Base-by-base conservation (phyloP, 2,329 filamentous ascomycete species). In the Penicillium concentricum region DNA sequence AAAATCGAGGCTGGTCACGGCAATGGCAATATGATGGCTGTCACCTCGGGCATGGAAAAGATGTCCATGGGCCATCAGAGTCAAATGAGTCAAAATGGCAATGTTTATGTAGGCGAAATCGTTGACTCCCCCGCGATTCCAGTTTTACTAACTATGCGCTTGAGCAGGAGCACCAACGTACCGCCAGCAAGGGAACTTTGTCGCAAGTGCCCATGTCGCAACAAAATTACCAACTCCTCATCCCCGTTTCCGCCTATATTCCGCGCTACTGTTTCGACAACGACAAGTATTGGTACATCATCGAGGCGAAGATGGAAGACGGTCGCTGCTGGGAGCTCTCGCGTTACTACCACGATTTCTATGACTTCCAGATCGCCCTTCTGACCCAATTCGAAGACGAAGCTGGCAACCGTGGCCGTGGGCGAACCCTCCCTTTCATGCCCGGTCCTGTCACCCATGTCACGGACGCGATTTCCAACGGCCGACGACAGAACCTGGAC, bases 261-360 rank as follows among this genome's bases (percentile, higher is more conserved):
- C 92, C 93, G 16, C 84, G 91, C 60, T 97, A 96, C 77, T 96
- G 91, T 74, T 97, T 95, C 69, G 91, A 92, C 58, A 93, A 97
- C 71, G 92, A 97, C 66, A 97, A 97, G 74, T 97, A 97, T 76
- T 97, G 94, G 91, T 99, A 97, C 70, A 90, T 97, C 53, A 93
- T 99, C 57, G 92, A 97, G 73, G 91, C 90, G 24, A 84, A 88
- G 67, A 85, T 97, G 74, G 91, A 96, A 69, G 92, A 97, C 71
- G 92, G 92, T 46, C 84, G 90, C 45, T 88, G 90, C 70, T 97
- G 92, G 92, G 92, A 97, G 72, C 79, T 99, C 48, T 93, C 91
- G 38, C 87, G 94, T 61, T 94, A 96, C 70, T 99, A 99, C 70
- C 92, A 97, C 74, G 94, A 97, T 77, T 99, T 99, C 72, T 99